A percentile compares a stretch with the other conserved stretches of the same genome.
These are phyloP conservation scores for Trametes versicolor DNA, from an alignment of 1,284 basidiomycete genomes.

Conservation along the genomic window DNA sequence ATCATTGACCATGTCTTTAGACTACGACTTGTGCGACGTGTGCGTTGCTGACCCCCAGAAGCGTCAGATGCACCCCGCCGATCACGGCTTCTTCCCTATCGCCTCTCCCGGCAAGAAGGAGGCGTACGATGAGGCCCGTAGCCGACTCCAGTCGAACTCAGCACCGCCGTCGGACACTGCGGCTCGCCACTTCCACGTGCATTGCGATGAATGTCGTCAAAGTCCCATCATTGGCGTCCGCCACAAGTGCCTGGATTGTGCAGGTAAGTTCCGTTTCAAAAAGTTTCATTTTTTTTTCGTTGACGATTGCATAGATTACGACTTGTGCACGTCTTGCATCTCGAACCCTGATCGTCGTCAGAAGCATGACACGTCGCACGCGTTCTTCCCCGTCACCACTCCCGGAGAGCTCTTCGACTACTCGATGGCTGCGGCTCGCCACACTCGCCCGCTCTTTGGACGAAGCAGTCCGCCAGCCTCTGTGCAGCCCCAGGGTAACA, in stretches of 20 bases:
- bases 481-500: not conserved
- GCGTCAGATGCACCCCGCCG: constrained; percentile 28
- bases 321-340: constrained; percentile 72
- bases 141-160: constrained; percentile 50
- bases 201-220: constrained; percentile 76
- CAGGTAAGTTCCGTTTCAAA: constrained; percentile 38
- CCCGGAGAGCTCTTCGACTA: constrained; percentile 24
- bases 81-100: constrained; percentile 75
- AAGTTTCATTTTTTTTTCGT: not conserved
- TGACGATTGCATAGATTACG: constrained; percentile 58
- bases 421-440: constrained; percentile 56
- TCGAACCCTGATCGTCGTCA: constrained; percentile 53
- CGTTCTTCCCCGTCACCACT: constrained; percentile 11
- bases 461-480: not conserved
- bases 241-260: constrained; percentile 75
- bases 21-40: constrained; percentile 72
- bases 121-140: constrained; percentile 46
- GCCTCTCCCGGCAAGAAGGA: constrained; percentile 55
- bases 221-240: constrained; percentile 55
- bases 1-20: constrained; percentile 6
- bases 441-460: constrained; percentile 40
- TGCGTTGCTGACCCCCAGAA: constrained; percentile 52
- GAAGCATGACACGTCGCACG: constrained; percentile 29
- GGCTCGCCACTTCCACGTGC: constrained; percentile 32
- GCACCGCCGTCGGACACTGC: not conserved